phyloP scores from a whole-genome alignment of 2,329 filamentous ascomycete species.

The Alternaria arbusti region DNA sequence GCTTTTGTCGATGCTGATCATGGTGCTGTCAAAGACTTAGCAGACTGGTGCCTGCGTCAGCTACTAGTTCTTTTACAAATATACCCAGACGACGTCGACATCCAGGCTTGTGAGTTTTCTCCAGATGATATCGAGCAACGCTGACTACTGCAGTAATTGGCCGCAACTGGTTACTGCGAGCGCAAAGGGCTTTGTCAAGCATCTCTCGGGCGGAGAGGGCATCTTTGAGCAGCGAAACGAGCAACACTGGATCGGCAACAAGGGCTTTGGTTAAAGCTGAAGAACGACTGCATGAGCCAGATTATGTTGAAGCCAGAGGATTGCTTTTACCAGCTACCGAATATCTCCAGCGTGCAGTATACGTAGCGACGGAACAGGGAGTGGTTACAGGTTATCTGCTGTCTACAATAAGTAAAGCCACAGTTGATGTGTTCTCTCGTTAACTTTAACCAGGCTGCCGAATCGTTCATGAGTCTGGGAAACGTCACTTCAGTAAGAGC shows the following conservation, averaged over 20 bases:
- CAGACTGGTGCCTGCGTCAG: constrained; percentile 58
- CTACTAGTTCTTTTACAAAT: constrained; percentile 55
- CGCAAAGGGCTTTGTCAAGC: constrained; percentile 57
- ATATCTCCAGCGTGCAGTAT: constrained; percentile 57
- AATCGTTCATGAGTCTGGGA: constrained; percentile 60
- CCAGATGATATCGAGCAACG: neutral
- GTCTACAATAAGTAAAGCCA: constrained; percentile 44
- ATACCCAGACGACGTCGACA: constrained; percentile 53
- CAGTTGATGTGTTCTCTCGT: constrained; percentile 5
- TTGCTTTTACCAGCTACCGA: constrained; percentile 60
- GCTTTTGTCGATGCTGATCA: constrained; percentile 58
- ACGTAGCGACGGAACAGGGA: constrained; percentile 50
- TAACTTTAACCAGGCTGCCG: constrained; percentile 47
- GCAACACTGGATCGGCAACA: constrained; percentile 30
- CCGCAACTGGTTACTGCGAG: constrained; percentile 58
- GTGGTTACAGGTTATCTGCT: constrained; percentile 53
- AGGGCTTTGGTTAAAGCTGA: constrained; percentile 3
- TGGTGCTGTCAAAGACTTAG: constrained; percentile 54
- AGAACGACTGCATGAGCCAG: constrained; percentile 42
- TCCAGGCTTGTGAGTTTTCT: constrained; percentile 49
- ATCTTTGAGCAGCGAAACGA: constrained; percentile 46
- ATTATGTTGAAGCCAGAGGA: constrained; percentile 61
- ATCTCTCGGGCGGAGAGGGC: constrained; percentile 56
- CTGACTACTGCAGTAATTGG: constrained; percentile 53
- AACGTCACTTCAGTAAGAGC: constrained; percentile 56